phyloP scores from a whole-genome alignment of 2,329 filamentous ascomycete genomes.

The Colletotrichum cereale region DNA sequence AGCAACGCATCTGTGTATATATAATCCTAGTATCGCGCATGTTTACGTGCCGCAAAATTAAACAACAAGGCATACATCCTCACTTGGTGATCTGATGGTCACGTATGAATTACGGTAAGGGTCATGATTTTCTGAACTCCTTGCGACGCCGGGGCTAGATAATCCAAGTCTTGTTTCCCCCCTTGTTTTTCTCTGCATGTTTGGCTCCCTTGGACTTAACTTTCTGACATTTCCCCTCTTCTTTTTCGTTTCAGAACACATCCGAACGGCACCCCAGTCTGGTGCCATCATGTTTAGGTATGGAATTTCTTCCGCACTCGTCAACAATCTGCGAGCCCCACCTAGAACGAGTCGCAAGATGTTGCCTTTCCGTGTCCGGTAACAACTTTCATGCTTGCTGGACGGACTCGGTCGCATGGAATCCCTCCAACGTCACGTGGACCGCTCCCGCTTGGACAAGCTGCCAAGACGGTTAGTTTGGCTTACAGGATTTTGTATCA shows the following conservation, averaged over 20 bases:
- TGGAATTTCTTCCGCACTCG: conserved; percentile 24
- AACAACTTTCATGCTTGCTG: not conserved
- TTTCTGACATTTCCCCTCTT: not conserved
- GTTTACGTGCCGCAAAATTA: not conserved
- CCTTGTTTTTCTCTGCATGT: not conserved
- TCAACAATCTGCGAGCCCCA: not conserved
- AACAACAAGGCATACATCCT: not conserved
- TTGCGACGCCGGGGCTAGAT: not conserved
- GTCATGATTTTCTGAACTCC: not conserved
- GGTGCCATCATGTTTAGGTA: not conserved
- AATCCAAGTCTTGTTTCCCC: not conserved
- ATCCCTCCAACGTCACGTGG: conserved; percentile 84
- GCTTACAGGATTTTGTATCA: not conserved
- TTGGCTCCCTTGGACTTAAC: not conserved
- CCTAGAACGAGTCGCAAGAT: not conserved
- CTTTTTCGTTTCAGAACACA: not conserved
- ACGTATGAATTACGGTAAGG: not conserved
- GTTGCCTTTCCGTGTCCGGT: conserved; percentile 3
- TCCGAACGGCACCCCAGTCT: not conserved
- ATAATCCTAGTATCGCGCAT: too few species aligned
- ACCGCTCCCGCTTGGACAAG: conserved; percentile 96
- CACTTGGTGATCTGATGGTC: not conserved
- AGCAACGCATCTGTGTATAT: not conserved
- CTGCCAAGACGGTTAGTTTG: conserved; percentile 57
- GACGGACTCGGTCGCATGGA: conserved; percentile 68